Percentiles rank a stretch among this genome's conserved stretches.
These are phyloP conservation scores for Carpinus viminea DNA, from an alignment of 306 rosid genomes.

Conservation along the genomic window DNA sequence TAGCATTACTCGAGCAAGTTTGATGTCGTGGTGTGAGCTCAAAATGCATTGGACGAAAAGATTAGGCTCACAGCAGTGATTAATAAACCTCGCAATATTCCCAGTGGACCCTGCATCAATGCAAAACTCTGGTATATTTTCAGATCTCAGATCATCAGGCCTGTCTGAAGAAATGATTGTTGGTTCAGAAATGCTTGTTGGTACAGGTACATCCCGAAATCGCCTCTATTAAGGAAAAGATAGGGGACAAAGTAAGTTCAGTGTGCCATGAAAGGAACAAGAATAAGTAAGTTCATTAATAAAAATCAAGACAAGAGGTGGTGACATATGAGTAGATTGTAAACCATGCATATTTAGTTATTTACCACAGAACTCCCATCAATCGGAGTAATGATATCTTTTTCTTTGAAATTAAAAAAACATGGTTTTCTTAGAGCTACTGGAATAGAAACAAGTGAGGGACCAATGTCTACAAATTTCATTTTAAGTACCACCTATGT, in stretches of 20 bases:
- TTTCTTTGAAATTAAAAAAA: background rate
- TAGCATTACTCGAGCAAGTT: slow-evolving; percentile 79
- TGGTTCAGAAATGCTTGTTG: too few relatives aligned
- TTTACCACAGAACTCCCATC: slow-evolving; percentile 1
- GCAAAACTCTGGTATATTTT: slow-evolving; percentile 75
- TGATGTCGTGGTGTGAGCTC: slow-evolving; percentile 80
- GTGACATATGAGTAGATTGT: background rate
- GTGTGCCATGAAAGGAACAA: background rate
- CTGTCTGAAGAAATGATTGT: slow-evolving; percentile 40
- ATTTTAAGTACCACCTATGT: background rate
- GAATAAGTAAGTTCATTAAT: background rate
- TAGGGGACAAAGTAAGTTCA: background rate
- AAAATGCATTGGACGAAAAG: slow-evolving; percentile 93
- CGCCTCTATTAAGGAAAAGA: slow-evolving; percentile 54
- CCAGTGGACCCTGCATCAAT: slow-evolving; percentile 89
- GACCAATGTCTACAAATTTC: background rate
- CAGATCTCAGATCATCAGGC: slow-evolving; percentile 57
- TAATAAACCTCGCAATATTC: slow-evolving; percentile 84
- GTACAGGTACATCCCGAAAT: slow-evolving; percentile 41
- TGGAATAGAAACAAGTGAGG: too few relatives aligned
- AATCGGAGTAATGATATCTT: background rate
- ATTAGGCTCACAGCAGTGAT: slow-evolving; percentile 96
- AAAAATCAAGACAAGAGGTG: background rate
- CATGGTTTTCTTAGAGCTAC: background rate
- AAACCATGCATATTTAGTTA: background rate